Evolutionary conservation across 805 yeast genomes (phyloP).

Genomic region (Candida nemodendra): DNA sequence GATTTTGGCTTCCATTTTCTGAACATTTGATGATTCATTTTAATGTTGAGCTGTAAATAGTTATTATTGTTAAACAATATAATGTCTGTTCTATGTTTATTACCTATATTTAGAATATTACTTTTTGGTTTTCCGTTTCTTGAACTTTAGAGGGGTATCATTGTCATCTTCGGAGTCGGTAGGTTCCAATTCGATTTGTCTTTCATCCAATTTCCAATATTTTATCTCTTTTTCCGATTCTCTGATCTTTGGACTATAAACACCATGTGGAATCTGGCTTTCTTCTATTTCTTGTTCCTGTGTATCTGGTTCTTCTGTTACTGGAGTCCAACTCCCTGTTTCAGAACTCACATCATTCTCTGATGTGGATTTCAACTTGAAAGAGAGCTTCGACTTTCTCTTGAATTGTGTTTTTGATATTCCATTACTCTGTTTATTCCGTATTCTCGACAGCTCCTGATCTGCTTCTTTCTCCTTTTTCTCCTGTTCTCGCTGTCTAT

Average conservation of each 20-base stretch:
- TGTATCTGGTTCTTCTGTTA: conserved; percentile 2
- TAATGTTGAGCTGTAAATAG: conserved; percentile 4
- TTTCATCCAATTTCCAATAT: conserved; percentile 29
- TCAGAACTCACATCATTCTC: conserved; percentile 6
- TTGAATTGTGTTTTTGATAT: background rate
- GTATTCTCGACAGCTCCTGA: conserved; percentile 12
- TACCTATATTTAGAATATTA: background rate
- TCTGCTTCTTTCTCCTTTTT: conserved; percentile 16
- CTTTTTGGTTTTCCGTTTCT: conserved; percentile 15
- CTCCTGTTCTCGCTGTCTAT: conserved; percentile 22
- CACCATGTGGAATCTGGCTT: conserved; percentile 6
- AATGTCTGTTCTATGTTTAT: conserved; percentile 3
- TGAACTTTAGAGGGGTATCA: conserved; percentile 11
- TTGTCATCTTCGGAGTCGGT: conserved; percentile 9
- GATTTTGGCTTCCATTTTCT: background rate
- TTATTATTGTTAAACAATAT: background rate
- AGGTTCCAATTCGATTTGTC: conserved; percentile 4
- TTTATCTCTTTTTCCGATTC: conserved; percentile 25
- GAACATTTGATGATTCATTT: background rate
- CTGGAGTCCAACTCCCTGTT: conserved; percentile 9
- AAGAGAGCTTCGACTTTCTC: background rate
- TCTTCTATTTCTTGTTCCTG: conserved; percentile 4
- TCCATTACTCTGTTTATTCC: background rate
- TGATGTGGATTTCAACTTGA: conserved; percentile 6
- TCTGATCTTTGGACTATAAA: conserved; percentile 6